Base-by-base conservation (phyloP, 805 yeast species). In the Cyberlindnera suaveolens region DNA sequence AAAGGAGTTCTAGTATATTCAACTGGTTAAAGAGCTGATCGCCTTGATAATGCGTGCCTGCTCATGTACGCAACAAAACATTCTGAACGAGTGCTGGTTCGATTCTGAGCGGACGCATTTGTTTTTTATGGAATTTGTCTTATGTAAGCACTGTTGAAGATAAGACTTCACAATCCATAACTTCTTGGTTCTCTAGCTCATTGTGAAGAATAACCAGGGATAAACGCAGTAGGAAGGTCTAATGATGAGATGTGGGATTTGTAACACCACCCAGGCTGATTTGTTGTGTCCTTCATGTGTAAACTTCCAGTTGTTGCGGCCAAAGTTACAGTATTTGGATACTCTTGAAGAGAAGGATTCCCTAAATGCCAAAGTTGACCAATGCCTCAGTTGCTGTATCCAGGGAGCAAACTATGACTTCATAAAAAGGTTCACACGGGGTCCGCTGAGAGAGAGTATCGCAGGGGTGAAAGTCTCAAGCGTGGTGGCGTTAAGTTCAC, bases 401-500 rank as follows among this genome's bases (percentile, higher is more conserved):
- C 44, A 48, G 18, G 52, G 51, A 3, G 36, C 48, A 18, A 48
- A 49, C 34, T 38, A 36, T 19, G 19, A 34, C 10, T 54, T 48
- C 40, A 42, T 57, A 1, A 31, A 40, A 23, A n/a, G 20, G 2
- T 51, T 47, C 31, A 39, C 43, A 11, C 26, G 17, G 13, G 39
- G 39, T 14, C 33, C 29, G 15, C 10, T 36, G 26, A 16, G 6
- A 23, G 20, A 16, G 1, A 37, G 34, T 13, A 42, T 26, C 4
- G 50, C 31, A 20, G 34, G 41, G 16, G 45, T 37, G 16, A 49
- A 36, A 7, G 31, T 31, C 11, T 7, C 43, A 29, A 26, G 50
- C 11, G 40, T 55, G 19, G 56, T 49, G n/a, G 58, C 58, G 3
- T 33, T 57, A 20, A 42, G 54, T 3, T 47, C 54, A 4, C 57